Base-by-base conservation (phyloP, 495 filamentous ascomycete species). In the Neurospora sp. region DNA sequence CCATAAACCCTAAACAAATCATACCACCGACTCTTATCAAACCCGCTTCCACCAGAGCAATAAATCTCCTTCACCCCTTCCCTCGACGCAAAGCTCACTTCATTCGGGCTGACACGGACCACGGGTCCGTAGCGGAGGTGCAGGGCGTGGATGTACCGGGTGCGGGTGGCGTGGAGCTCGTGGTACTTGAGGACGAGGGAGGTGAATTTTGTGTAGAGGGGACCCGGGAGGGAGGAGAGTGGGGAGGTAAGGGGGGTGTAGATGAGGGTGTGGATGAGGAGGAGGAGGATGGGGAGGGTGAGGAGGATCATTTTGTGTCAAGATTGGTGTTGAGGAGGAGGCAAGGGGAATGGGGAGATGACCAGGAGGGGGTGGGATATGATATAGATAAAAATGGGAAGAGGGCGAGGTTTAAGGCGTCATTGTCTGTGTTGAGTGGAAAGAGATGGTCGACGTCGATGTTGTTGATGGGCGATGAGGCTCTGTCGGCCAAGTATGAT, bases 11-110 rank as follows among this genome's bases (percentile, higher is more conserved):
- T 84, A 75, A 92, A 92, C 10, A 90, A 76, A 48, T 86, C 83
- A 79, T 91, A 92, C 70, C 89, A 89, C 74, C 89, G 88, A 0
- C 89, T 91, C 81, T 91, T 91, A 70, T 90, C 86, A 74, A 89
- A 91, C 8, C 89, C 89, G 74, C 89, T 90, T 0, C 89, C 89
- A 1, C 87, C 87, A 0, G 86, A 87, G 39, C 85, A 83, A 77
- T 91, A 91, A 27, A 91, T 91, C 77, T 90, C 88, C 73, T 87
- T 89, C n/a, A 90, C 82, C 0, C 86, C 89, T 22, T 84, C 81
- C 1, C 86, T 73, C 3, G 84, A 86, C 0, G 86, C 85, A 71
- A 92, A 91, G 0, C 86, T 87, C 9, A 90, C 84, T 77, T 91
- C 89, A 73, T 87, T 87, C 0, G 89, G 89, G 4, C 84, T 83